A percentile compares a stretch with the other conserved stretches of the same genome.
Evolutionary conservation across 441 rosid species (phyloP).

Genomic region (Gossypium gossypioides): DNA sequence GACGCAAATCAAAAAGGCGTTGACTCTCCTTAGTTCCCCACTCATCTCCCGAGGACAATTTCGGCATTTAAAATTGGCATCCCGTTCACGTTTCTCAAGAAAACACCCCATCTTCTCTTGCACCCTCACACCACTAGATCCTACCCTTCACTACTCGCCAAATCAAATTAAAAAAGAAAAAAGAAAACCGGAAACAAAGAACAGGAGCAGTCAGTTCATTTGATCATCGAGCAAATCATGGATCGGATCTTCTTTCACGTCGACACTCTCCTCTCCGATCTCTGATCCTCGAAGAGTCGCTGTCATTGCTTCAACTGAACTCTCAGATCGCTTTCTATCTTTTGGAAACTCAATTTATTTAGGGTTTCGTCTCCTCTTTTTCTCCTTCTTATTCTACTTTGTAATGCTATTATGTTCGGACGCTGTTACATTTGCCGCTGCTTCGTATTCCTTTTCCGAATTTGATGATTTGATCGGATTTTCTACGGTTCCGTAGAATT

Average conservation of each 20-base stretch:
- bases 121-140: neutral
- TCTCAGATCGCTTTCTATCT: conserved; percentile 18
- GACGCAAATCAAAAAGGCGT: neutral
- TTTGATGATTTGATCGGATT: conserved; percentile 19
- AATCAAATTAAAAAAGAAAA: neutral
- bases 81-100: neutral
- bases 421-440: conserved; percentile 18
- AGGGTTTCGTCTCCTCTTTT: conserved; percentile 23
- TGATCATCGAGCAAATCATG: conserved; percentile 40
- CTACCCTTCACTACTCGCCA: neutral
- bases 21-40: neutral
- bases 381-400: neutral
- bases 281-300: conserved; percentile 22
- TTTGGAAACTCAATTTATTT: conserved; percentile 11
- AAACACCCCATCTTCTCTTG: neutral
- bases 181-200: neutral
- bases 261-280: conserved; percentile 22
- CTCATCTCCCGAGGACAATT: neutral
- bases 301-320: conserved; percentile 14
- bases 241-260: conserved; percentile 57
- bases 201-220: conserved; percentile 19
- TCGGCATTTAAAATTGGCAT: neutral
- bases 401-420: conserved; percentile 31
- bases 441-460: conserved; percentile 14
- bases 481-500: conserved; percentile 14